Conservation (phyloP, 345 rosid species). For the Aquilaria yunnanensis region DNA sequence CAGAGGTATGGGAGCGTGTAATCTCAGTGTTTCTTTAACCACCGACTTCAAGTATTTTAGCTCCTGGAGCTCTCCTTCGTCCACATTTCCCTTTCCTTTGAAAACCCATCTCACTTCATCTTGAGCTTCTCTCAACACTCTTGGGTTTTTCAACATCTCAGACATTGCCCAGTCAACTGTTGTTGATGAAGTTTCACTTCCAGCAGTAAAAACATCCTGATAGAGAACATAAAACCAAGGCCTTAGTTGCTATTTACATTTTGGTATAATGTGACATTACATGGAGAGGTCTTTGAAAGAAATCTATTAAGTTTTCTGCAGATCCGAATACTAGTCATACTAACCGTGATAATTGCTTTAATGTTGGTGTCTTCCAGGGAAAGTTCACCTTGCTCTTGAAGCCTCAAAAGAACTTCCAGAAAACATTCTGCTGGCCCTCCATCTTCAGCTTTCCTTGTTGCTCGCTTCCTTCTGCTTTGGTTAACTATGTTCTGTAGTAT, state of each 20-base stretch:
- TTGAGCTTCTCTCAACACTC: constrained; percentile 21
- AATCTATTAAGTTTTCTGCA: too few relatives aligned
- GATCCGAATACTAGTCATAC: background rate
- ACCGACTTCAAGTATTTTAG: constrained; percentile 15
- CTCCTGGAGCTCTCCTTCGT: constrained; percentile 9
- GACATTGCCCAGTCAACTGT: constrained; percentile 26
- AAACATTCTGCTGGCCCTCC: constrained; percentile 6
- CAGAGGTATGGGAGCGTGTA: constrained; percentile 21
- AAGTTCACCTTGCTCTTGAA: constrained; percentile 9
- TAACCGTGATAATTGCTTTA: constrained; percentile 24
- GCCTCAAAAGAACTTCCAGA: constrained; percentile 19
- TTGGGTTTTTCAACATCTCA: constrained; percentile 25
- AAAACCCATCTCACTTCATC: constrained; percentile 21
- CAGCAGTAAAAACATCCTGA: constrained; percentile 24
- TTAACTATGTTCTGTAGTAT: constrained; percentile 14
- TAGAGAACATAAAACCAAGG: background rate
- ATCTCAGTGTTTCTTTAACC: constrained; percentile 31
- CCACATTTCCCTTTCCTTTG: constrained; percentile 3
- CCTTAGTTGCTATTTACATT: too few relatives aligned
- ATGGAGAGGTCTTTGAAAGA: too few relatives aligned
- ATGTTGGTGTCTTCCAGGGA: constrained; percentile 20
- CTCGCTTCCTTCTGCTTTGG: constrained; percentile 5
- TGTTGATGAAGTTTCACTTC: constrained; percentile 27
- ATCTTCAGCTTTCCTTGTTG: background rate
- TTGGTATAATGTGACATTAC: background rate